Conservation (phyloP, 305 asterid species). For the Solanum hybrid region DNA sequence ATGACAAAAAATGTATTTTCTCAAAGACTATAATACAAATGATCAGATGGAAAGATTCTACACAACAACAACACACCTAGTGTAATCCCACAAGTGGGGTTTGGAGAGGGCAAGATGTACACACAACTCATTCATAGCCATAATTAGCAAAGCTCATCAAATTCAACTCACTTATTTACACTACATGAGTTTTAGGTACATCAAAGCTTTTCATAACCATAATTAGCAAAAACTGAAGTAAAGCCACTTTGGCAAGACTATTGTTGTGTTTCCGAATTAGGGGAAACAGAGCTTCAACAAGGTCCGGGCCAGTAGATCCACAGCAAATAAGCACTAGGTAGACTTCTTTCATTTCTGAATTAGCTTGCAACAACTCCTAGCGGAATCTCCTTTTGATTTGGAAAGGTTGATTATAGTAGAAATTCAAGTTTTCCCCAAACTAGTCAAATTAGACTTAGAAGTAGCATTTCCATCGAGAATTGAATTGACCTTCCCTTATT, state of each 20-base stretch:
- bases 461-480: not conserved
- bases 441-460: not conserved
- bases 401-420: not conserved
- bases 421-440: not conserved
- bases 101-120: not conserved
- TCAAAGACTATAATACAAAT: not conserved
- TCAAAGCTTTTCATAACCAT: not conserved
- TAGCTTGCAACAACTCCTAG: not conserved
- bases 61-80: not conserved
- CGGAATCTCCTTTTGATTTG: not conserved
- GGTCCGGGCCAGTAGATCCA: not conserved
- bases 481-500: not conserved
- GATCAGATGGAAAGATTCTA: not conserved
- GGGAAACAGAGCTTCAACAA: not conserved
- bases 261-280: not conserved
- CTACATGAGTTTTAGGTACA: not conserved
- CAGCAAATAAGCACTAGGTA: not conserved
- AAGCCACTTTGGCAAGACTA: not conserved
- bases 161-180: not conserved
- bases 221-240: not conserved
- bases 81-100: not conserved
- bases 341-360: not conserved
- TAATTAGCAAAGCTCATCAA: not conserved
- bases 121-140: not conserved
- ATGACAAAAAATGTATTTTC: not conserved